phyloP scores from a whole-genome alignment of 352 stramenopile genomes.

The Globisporangium canariense region DNA sequence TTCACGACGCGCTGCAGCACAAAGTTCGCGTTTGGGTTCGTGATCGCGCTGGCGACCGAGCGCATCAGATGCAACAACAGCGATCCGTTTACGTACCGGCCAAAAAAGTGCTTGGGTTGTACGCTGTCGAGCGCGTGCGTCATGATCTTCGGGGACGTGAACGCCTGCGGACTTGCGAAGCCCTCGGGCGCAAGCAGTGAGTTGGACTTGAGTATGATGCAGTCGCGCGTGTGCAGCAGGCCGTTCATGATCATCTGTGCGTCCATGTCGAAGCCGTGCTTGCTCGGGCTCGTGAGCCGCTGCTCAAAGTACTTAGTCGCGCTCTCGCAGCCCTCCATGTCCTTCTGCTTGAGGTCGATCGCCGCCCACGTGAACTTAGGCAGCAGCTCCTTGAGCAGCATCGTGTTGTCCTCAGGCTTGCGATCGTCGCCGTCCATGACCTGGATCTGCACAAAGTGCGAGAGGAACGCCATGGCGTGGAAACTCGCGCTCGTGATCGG shows the following conservation, averaged over 20 bases:
- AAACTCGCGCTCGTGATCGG: slow-evolving; percentile 41
- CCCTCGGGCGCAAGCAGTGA: slow-evolving; percentile 33
- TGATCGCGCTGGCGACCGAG: slow-evolving; percentile 43
- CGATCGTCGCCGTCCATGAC: slow-evolving; percentile 22
- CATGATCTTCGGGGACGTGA: slow-evolving; percentile 60
- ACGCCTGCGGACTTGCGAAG: slow-evolving; percentile 28
- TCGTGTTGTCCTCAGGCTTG: slow-evolving; percentile 29
- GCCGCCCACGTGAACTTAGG: slow-evolving; percentile 64
- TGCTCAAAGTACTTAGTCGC: slow-evolving; percentile 67
- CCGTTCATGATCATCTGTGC: slow-evolving; percentile 47
- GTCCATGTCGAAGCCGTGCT: slow-evolving; percentile 34
- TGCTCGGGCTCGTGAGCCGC: slow-evolving; percentile 39
- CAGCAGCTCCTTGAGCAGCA: slow-evolving; percentile 47
- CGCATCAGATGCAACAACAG: slow-evolving; percentile 49
- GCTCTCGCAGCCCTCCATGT: slow-evolving; percentile 68
- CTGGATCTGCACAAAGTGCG: slow-evolving; percentile 46
- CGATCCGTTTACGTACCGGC: slow-evolving; percentile 49
- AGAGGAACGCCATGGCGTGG: slow-evolving; percentile 43
- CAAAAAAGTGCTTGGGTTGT: slow-evolving; percentile 63
- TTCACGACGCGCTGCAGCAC: slow-evolving; percentile 58
- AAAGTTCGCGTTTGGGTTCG: slow-evolving; percentile 25
- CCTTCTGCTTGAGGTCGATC: slow-evolving; percentile 75
- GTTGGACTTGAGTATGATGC: slow-evolving; percentile 55
- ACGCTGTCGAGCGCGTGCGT: slow-evolving; percentile 43
- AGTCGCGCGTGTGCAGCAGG: slow-evolving; percentile 43